Evolutionary conservation across 768 basidiomycete species (phyloP).

Genomic region (Lentinus tigrinus): DNA sequence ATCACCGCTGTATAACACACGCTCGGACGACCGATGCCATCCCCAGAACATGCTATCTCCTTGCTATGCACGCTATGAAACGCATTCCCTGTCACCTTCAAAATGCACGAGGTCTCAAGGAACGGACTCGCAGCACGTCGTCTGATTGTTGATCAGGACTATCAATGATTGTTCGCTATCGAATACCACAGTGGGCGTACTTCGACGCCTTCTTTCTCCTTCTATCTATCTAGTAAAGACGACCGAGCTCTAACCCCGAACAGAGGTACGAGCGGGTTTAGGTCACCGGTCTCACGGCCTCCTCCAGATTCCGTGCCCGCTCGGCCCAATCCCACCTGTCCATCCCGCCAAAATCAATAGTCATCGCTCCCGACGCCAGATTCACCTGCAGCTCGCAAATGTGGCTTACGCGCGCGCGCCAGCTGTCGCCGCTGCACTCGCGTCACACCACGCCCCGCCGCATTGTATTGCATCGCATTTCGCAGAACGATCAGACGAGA

Average conservation of each 20-base stretch:
- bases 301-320: conserved; percentile 60
- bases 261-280: background rate
- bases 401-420: conserved; percentile 70
- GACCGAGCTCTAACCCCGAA: background rate
- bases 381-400: conserved; percentile 73
- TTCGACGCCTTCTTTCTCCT: too few species aligned
- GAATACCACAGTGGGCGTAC: background rate
- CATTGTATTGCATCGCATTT: background rate
- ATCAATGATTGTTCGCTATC: conserved; percentile 11
- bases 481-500: background rate
- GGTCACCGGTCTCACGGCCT: conserved; percentile 37
- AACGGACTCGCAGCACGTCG: conserved; percentile 8
- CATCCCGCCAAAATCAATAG: conserved; percentile 72
- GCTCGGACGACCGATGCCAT: background rate
- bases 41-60: background rate
- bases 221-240: background rate
- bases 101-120: background rate
- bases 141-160: conserved; percentile 18
- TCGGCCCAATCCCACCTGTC: conserved; percentile 73
- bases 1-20: conserved; percentile 17
- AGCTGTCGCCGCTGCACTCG: conserved; percentile 68
- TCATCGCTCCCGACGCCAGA: conserved; percentile 57
- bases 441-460: background rate
- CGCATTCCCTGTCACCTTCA: background rate
- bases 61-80: background rate